Base-by-base conservation (phyloP, 495 filamentous ascomycete genomes). In the Daldinia vernicosa region DNA sequence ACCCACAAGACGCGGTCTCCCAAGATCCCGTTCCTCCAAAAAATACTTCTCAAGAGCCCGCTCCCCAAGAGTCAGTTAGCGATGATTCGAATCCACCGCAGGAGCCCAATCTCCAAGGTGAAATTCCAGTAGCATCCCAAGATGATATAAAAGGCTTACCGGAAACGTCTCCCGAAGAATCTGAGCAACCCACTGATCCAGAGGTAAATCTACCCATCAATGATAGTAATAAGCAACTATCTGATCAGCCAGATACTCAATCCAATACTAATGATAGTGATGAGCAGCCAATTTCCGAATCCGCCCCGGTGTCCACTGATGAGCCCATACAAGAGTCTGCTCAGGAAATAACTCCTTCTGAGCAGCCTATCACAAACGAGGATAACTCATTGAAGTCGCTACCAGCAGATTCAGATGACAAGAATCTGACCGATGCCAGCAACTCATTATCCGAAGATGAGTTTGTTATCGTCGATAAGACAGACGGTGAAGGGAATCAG, bases 401-500 rank as follows among this genome's bases (percentile, higher is more conserved):
- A 9, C 7, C 3, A 24, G n/a, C 17, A 47, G 8, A 5, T 24
- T 24, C 43, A 9, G 8, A 11, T 22, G 8, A 12, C 19, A 22
- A 22, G 9, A 22, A 47, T 12, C 11, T 1, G 5, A 15, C 43
- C 9, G 22, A 22, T 12, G 22, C 19, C 22, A 9, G 3, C 11
- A 8, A 1, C 9, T 47, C 43, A 47, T 47, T 11, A 47, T 47
- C 50, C 26, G 50, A 30, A 6, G 26, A 30, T 30, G 50, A 28
- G 9, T 30, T 53, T 53, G 50, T 53, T n/a, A 28, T 53, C 22
- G 26, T 53, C 6, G 50, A 53, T 53, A 53, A 53, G n/a, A 9
- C 8, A 7, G 50, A 53, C 1, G 26, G 15, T 17, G 27, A 14
- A 30, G 2, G 30, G 26, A 8, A 53, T 53, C 14, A 24, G 12